phyloP scores from a whole-genome alignment of 139 green algal species.

The Edaphochlamys debaryana region DNA sequence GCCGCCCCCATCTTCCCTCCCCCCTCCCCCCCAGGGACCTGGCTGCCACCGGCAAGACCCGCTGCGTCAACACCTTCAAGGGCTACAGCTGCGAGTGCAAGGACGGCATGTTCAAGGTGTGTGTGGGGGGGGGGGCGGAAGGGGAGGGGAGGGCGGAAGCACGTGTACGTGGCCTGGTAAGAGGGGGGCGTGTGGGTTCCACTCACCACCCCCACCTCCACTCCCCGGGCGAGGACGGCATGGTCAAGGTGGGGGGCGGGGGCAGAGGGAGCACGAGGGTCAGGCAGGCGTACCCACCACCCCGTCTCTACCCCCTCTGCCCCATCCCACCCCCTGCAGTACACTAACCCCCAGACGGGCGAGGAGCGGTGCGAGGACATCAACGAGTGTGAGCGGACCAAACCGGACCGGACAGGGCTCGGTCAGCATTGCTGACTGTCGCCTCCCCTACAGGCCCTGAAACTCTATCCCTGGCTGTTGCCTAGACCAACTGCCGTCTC shows the following conservation, averaged over 20 bases:
- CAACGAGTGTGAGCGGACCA: no score
- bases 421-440: no score
- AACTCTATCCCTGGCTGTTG: neutral
- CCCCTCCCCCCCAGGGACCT: neutral
- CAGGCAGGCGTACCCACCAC: no score
- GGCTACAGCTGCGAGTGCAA: slow-evolving; percentile 86
- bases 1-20: neutral
- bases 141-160: no score
- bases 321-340: neutral
- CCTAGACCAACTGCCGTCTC: neutral
- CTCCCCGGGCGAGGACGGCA: no score
- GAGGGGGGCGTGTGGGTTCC: neutral
- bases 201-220: neutral
- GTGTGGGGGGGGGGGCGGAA: slow-evolving; percentile 40
- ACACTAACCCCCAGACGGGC: slow-evolving; percentile 35
- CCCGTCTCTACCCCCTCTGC: neutral
- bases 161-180: no score
- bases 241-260: no score
- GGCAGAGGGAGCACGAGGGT: no score
- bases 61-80: slow-evolving; percentile 83
- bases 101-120: slow-evolving; percentile 42
- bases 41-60: slow-evolving; percentile 52
- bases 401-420: no score
- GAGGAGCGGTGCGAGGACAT: slow-evolving; percentile 76
- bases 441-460: neutral